Base-by-base conservation (phyloP, 768 basidiomycete genomes). In the Paxillus ammoniavirescens region DNA sequence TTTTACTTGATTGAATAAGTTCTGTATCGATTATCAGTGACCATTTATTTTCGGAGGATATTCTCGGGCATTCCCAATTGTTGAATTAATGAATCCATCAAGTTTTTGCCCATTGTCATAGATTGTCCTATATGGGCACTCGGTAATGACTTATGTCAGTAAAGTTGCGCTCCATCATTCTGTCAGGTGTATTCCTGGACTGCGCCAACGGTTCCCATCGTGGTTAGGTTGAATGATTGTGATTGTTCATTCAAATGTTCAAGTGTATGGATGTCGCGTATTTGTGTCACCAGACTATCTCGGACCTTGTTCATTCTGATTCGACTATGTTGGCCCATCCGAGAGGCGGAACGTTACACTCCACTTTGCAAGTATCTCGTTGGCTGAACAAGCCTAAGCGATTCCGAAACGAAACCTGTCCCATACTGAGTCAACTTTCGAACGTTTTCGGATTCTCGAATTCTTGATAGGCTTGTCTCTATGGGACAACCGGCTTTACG, bases 91-190 rank as follows among this genome's bases (percentile, higher is more conserved):
- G 23, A 42, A 50, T 33, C 68, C 53, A 52, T 53, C 57, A 30
- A 33, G 35, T 55, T 61, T 54, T 67, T 60, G 65, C 68, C 58
- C 62, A 58, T 56, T 26, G 26, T 26, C 26, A 59, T 50, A 65
- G 58, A 26, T 60, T 61, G 58, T 67, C 59, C 40, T 66, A 63
- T 63, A 68, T 59, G 54, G 26, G 61, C 53, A 45, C 54, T 50
- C 55, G 56, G 63, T 66, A 63, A 68, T 68, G 35, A 61, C 43
- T 50, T 54, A 57, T 55, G 59, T 63, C 66, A 57, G 42, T 57
- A 6, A 26, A 26, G 21, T 60, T 60, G 58, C 52, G 53, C 35
- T 52, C 13, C 12, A 35, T 12, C 35, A 35, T 35, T 35, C 35
- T 35, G 35, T 12, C 12, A 66, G 42, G 43, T 30, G 50, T 49